A percentile compares a stretch with the other conserved stretches of the same genome.
These are phyloP conservation scores for Fusarium secorum DNA, from an alignment of 2,329 filamentous ascomycete genomes.

Conservation along the genomic window DNA sequence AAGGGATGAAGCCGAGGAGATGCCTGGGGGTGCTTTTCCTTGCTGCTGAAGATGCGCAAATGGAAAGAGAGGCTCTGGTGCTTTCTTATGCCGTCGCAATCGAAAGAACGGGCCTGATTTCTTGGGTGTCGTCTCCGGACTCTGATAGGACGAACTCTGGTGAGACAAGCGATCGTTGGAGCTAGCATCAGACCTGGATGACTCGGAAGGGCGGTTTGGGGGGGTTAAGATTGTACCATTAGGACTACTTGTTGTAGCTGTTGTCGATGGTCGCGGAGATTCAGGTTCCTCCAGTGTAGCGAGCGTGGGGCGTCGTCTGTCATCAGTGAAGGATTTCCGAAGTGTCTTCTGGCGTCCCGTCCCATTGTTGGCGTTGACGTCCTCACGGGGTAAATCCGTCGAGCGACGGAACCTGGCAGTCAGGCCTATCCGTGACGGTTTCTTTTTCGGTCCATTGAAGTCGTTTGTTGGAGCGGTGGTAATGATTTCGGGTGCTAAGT, in stretches of 20 bases:
- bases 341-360: constrained; percentile 33
- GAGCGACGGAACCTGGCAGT: constrained; percentile 62
- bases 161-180: constrained; percentile 70
- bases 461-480: constrained; percentile 87
- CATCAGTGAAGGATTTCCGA: constrained; percentile 57
- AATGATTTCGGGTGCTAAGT: constrained; percentile 76
- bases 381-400: constrained; percentile 53
- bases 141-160: constrained; percentile 62
- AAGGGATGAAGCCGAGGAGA: constrained; percentile 56
- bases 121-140: constrained; percentile 68
- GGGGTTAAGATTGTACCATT: constrained; percentile 57
- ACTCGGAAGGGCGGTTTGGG: constrained; percentile 67
- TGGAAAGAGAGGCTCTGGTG: constrained; percentile 81
- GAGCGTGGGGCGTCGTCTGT: constrained; percentile 43
- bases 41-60: constrained; percentile 83
- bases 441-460: constrained; percentile 61
- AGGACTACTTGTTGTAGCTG: constrained; percentile 37
- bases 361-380: constrained; percentile 33
- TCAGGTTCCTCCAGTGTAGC: constrained; percentile 65
- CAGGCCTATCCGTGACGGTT: constrained; percentile 63
- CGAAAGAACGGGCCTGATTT: constrained; percentile 80
- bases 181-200: constrained; percentile 87
- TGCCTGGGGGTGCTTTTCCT: constrained; percentile 53
- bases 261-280: constrained; percentile 44
- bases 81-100: constrained; percentile 78